Base-by-base conservation (phyloP, 352 stramenopile species). In the Phytophthora cryptogea region DNA sequence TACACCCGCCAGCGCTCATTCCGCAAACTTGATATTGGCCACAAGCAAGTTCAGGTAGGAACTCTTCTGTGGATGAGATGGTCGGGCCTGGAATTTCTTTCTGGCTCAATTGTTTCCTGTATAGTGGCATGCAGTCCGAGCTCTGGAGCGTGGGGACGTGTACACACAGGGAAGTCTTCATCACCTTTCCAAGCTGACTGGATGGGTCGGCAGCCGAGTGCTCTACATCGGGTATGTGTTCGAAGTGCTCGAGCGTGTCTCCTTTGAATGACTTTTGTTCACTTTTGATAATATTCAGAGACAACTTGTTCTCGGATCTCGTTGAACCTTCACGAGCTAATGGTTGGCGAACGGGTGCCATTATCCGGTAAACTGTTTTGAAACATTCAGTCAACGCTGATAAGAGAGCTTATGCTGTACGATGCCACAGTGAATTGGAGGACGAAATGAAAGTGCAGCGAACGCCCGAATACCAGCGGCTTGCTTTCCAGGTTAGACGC, bases 261-360 rank as follows among this genome's bases (percentile, higher is more conserved):
- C 11, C 11, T 13, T 40, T 40, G 3, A 8, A 14, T 37, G 9
- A 11, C 30, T 57, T 33, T 44, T 5, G 14, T 5, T 50, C 8
- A 33, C n/a, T 46, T 5, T 32, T 36, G 6, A 11, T 36, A 0
- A 14, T 36, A 1, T 9, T 40, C 33, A 46, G 61, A 90, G 81
- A 98, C 53, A 97, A 90, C 39, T 66, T 98, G 13, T 98, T 98
- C 66, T 94, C 94, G 7, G 92, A 98, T 79, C 74, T 98, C 37
- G 90, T 97, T 8, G 92, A 98, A 63, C 92, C 94, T 4, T 96
- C 94, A 30, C 86, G 92, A 30, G 94, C 96, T 68, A 97, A 89
- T 60, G 91, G 92, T 1, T 98, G 94, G 94, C 88, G 86, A 44
- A 98, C 94, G 9, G 94, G 90, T 28, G 94, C 90, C 3, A 96